Percentiles rank a stretch among this genome's conserved stretches.
Evolutionary conservation across 306 rosid genomes (phyloP).

Genomic region (Nissolia schottii): DNA sequence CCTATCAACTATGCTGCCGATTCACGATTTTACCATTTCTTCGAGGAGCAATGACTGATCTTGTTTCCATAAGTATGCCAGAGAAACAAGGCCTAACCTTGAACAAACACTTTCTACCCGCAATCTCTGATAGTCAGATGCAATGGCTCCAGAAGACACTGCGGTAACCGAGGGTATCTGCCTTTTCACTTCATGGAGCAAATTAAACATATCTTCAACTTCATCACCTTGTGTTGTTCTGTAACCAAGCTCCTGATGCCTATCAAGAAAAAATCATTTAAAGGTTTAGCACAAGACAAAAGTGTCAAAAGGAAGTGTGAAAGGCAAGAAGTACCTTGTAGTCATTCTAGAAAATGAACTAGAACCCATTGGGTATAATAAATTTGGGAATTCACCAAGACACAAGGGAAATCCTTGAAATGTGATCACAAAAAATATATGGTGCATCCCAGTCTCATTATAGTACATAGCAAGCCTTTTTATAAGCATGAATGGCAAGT

Average conservation of each 20-base stretch:
- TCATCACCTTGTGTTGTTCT: conserved; percentile 83
- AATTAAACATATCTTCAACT: conserved; percentile 88
- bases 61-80: conserved; percentile 95
- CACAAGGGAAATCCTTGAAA: background rate
- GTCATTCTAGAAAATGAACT: background rate
- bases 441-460: background rate
- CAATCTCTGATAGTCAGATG: conserved; percentile 94
- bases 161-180: conserved; percentile 78
- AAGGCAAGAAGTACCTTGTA: background rate
- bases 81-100: conserved; percentile 98
- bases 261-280: conserved; percentile 29
- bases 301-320: background rate
- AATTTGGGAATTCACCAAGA: background rate
- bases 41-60: conserved; percentile 91
- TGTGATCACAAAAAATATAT: background rate
- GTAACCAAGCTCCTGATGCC: conserved; percentile 89
- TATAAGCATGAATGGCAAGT: background rate
- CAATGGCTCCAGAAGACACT: conserved; percentile 96
- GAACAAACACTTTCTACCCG: conserved; percentile 98
- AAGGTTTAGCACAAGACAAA: background rate
- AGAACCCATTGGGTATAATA: background rate
- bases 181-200: conserved; percentile 81
- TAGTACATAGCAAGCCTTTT: background rate
- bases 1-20: conserved; percentile 13
- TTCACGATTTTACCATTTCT: conserved; percentile 74